Evolutionary conservation across 495 filamentous ascomycete species (phyloP).

Genomic region (Xylaria curta): DNA sequence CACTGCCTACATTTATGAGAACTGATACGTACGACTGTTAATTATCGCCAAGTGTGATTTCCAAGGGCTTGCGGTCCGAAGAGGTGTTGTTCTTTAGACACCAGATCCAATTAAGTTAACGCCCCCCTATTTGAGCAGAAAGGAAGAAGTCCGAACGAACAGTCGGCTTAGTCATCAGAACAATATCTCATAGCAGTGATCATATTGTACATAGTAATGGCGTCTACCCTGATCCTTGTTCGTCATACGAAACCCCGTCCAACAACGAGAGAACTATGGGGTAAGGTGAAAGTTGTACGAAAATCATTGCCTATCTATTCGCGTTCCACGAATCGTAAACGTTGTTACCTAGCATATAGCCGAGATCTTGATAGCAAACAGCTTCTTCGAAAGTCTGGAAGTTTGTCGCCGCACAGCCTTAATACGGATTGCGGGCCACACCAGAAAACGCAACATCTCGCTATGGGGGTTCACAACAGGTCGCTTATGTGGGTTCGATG

Average conservation of each 20-base stretch:
- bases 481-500: background rate
- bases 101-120: no score
- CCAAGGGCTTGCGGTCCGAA: no score
- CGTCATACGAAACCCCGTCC: background rate
- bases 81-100: no score
- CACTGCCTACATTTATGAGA: no score
- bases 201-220: background rate
- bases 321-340: slow-evolving; percentile 4
- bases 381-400: background rate
- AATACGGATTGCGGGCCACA: background rate
- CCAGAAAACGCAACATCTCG: background rate
- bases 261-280: no score
- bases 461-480: background rate
- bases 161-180: no score
- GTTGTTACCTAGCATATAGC: background rate
- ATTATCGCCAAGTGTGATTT: no score
- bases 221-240: background rate
- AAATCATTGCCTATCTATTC: background rate
- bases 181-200: no score
- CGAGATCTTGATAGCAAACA: background rate
- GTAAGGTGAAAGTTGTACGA: background rate
- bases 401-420: background rate
- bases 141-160: no score
- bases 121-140: no score
- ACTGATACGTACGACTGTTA: no score